Conservation (phyloP, 2,329 filamentous ascomycete species). For the Fusarium veterinarium region DNA sequence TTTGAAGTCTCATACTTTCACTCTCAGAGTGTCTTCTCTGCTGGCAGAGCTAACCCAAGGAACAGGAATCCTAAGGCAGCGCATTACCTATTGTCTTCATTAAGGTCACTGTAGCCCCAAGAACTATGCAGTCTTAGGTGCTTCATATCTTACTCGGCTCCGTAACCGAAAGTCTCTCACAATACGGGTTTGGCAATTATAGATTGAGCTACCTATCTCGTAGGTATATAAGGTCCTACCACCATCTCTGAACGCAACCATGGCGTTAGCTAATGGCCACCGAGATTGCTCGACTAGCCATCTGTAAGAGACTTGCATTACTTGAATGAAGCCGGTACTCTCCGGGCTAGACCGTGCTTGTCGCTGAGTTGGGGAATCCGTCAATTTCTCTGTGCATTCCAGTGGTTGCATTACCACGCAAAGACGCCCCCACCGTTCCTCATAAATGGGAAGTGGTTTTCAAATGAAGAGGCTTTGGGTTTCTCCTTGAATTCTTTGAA, state of each 20-base stretch:
- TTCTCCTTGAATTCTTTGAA: not conserved
- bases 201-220: not conserved
- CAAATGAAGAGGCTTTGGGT: not conserved
- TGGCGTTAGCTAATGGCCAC: not conserved
- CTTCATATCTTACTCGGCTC: not conserved
- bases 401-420: not conserved
- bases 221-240: not conserved
- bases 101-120: not conserved
- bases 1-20: not conserved
- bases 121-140: not conserved
- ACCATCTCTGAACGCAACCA: not conserved
- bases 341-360: not conserved
- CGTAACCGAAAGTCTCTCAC: not conserved
- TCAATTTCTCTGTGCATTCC: conserved; percentile 28
- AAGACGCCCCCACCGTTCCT: conserved; percentile 1
- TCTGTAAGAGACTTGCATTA: not conserved
- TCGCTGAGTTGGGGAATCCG: not conserved
- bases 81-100: not conserved
- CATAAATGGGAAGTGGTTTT: not conserved
- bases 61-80: not conserved
- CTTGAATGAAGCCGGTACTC: not conserved
- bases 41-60: not conserved
- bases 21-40: not conserved
- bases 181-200: not conserved
- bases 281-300: not conserved